Base-by-base conservation (phyloP, 495 filamentous ascomycete species). In the Pyrenula aspistea region DNA sequence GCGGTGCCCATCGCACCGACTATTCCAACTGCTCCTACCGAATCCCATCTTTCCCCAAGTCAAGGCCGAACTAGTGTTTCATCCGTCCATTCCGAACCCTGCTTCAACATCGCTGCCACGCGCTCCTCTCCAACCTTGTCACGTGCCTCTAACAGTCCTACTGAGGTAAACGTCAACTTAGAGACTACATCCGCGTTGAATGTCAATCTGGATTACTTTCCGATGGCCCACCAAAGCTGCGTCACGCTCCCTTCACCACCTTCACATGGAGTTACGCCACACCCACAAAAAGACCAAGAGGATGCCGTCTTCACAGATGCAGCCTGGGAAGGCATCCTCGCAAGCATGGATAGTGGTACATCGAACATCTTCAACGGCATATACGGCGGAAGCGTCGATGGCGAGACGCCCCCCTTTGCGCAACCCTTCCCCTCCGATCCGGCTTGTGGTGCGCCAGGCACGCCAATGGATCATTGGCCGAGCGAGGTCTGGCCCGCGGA, bases 301-400 rank as follows among this genome's bases (percentile, higher is more conserved):
- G 31, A 42, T 42, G 31, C 31, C 15, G 31, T 73, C 47, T 74
- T 84, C 10, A 80, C 83, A 1, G 68, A 82, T 55, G 74, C 81
- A 0, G 88, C 91, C 59, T 93, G 89, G 89, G 88, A 91, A 65
- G 79, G 82, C 12, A 77, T 93, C 0, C 73, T 91, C 19, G 83
- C 84, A 48, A 83, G 82, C 36, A 82, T 95, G 70, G 89, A 93
- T 58, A 82, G 82, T 31, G 88, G 85, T 2, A 81, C 81, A 62
- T 82, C 83, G 15, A 91, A 89, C 63, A 82, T 92, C 10, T 93
- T 90, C 75, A 88, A 87, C 59, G 83, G 85, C 10, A 89, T 92
- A 55, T 91, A 91, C 62, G 88, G 87, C 52, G 86, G 86, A 12
- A 81, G 80, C 50, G 76, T 80, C 42, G 73, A 74, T 22, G 77